Conservation (phyloP, 345 rosid genomes). For the Kandelia obovata region DNA sequence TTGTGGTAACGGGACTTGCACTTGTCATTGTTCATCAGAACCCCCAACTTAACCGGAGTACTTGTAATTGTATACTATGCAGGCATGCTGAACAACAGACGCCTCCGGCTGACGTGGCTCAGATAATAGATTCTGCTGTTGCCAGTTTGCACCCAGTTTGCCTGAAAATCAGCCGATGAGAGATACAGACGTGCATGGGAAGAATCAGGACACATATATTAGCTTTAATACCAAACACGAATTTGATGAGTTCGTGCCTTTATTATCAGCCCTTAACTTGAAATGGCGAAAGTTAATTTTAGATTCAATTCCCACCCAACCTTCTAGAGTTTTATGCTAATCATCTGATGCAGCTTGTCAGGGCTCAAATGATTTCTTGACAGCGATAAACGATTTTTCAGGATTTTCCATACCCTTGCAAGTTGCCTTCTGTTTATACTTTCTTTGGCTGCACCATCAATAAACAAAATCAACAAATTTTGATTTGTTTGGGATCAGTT, state of each 20-base stretch:
- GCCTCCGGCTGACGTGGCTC: conserved; percentile 86
- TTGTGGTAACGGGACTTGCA: too few relatives aligned
- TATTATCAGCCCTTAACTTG: conserved; percentile 6
- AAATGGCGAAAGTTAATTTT: conserved; percentile 2
- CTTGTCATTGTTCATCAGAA: too few relatives aligned
- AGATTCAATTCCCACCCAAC: neutral
- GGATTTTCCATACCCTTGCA: too few relatives aligned
- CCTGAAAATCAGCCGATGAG: conserved; percentile 74
- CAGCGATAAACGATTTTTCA: too few relatives aligned
- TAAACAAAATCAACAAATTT: too few relatives aligned
- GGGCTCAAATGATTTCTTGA: too few relatives aligned
- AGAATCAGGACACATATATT: conserved; percentile 85
- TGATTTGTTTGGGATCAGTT: too few relatives aligned
- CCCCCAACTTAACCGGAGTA: too few relatives aligned
- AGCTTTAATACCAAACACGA: conserved; percentile 58
- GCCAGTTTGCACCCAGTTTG: conserved; percentile 73
- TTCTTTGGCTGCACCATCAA: too few relatives aligned
- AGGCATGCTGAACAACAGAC: conserved; percentile 83
- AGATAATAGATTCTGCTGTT: conserved; percentile 74
- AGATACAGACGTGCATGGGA: conserved; percentile 87
- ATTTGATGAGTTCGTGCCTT: neutral
- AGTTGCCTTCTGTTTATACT: too few relatives aligned
- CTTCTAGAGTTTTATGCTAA: too few relatives aligned
- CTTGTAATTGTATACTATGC: conserved; percentile 16
- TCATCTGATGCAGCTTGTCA: too few relatives aligned